These are phyloP conservation scores for Saturnispora hagleri DNA, from an alignment of 805 yeast species.

Conservation along the genomic window DNA sequence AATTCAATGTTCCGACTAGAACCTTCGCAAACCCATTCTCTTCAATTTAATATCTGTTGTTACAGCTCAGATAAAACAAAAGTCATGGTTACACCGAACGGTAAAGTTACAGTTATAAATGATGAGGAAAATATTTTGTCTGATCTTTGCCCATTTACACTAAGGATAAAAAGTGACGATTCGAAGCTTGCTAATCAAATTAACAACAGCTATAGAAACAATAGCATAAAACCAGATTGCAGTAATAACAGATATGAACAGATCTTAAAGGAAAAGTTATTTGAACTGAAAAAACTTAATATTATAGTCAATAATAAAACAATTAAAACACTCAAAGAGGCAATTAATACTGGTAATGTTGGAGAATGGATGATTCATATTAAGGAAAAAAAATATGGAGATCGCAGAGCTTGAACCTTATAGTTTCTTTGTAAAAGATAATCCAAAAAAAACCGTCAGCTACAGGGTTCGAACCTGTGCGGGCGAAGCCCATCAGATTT, in stretches of 20 bases:
- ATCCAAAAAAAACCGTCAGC: conserved; percentile 13
- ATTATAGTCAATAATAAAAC: conserved; percentile 17
- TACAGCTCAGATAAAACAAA: background rate
- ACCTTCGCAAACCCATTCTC: conserved; percentile 9
- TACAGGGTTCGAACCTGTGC: conserved; percentile 20
- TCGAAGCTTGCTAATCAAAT: conserved; percentile 15
- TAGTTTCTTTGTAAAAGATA: background rate
- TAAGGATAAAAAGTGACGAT: conserved; percentile 23
- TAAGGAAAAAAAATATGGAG: conserved; percentile 21
- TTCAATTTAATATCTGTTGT: background rate
- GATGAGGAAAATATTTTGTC: conserved; percentile 24
- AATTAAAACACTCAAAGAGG: conserved; percentile 16
- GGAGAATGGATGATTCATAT: conserved; percentile 23
- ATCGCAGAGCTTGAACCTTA: conserved; percentile 16
- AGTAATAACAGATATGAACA: conserved; percentile 10
- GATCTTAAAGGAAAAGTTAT: conserved; percentile 14
- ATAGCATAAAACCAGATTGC: conserved; percentile 9
- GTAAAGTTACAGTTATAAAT: conserved; percentile 19
- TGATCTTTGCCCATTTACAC: conserved; percentile 17
- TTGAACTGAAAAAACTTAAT: conserved; percentile 19
- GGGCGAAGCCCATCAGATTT: conserved; percentile 20
- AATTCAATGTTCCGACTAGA: conserved; percentile 20
- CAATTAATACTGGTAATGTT: conserved; percentile 20
- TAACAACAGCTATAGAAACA: conserved; percentile 10
- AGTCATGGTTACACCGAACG: conserved; percentile 1